These are phyloP conservation scores for Colletotrichum caudatum DNA, from an alignment of 2,329 filamentous ascomycete species.

Conservation along the genomic window DNA sequence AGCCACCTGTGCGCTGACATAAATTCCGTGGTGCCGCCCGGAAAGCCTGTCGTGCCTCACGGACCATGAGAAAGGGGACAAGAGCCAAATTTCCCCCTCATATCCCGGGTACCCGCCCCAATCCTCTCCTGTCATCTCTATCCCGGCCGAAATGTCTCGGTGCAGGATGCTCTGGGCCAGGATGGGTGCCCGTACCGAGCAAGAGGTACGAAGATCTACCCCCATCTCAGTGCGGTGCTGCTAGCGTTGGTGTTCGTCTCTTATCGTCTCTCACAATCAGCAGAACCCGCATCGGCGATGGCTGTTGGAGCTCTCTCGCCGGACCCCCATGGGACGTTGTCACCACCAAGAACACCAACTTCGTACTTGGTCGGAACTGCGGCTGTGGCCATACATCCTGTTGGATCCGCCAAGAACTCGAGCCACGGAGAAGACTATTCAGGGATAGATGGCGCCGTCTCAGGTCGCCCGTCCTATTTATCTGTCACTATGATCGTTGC, in stretches of 20 bases:
- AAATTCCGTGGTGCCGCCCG: conserved; percentile 16
- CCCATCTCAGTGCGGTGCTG: not conserved
- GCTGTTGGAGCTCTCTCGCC: not conserved
- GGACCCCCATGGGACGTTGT: not conserved
- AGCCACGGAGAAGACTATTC: not conserved
- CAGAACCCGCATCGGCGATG: not conserved
- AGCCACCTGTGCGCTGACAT: conserved; percentile 23
- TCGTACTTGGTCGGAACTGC: not conserved
- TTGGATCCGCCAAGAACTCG: not conserved
- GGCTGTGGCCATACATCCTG: not conserved
- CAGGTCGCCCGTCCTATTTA: not conserved
- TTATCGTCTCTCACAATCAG: not conserved
- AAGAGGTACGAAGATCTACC: not conserved
- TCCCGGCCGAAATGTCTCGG: conserved; percentile 26
- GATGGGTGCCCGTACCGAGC: conserved; percentile 3
- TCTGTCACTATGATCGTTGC: not conserved
- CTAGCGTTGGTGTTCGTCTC: conserved; percentile 13
- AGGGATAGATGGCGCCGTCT: not conserved
- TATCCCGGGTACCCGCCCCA: conserved; percentile 11
- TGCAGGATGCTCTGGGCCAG: not conserved
- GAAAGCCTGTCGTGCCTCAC: conserved; percentile 11
- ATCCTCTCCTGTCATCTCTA: conserved; percentile 26
- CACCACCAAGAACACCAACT: not conserved
- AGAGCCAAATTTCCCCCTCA: conserved; percentile 9
- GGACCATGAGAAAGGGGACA: conserved; percentile 37